Base-by-base conservation (phyloP, 2,329 filamentous ascomycete genomes). In the Tolypocladium nubicola region DNA sequence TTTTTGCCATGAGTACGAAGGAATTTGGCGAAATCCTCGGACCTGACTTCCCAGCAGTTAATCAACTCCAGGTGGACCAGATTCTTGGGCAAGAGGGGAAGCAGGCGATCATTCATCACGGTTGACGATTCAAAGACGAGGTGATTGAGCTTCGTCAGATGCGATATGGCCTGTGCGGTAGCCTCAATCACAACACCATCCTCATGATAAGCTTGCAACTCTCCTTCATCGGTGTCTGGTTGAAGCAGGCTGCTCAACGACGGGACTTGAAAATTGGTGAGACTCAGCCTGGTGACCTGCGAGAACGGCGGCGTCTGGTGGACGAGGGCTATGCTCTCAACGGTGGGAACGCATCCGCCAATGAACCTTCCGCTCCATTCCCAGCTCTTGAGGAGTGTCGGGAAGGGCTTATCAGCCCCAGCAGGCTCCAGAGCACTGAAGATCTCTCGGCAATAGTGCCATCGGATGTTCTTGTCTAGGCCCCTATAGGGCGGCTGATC, bases 81-180 rank as follows among this genome's bases (percentile, higher is more conserved):
- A 4, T 75, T 79, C 13, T 74, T 77, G 1, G 92, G 90, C 8
- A 97, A 73, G 4, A 82, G 75, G 1, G 81, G 77, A n/a, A 96
- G 74, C 21, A 95, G 76, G 10, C 77, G 75, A 9, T 84, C 80
- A 65, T 88, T 88, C 58, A 90, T 79, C 39, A 89, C 77, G 3
- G 85, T 86, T 49, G 87, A 95, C 9, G 86, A 87, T 65, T 92
- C 84, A 62, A 97, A 85, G 1, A 85, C 77, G 13, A 97, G 73
- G 56, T 85, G 81, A 56, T 79, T 79, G 8, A 97, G 75, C 1
- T 79, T 71, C 0, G 84, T 81, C 10, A 97, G 77, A 30, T 68
- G 63, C 1, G 64, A 63, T 41, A 75, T 70, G 21, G 73, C 67
- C 16, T 62, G 55, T 6, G 67, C 71, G 37, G 73, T 61, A 21